A percentile compares a stretch with the other conserved stretches of the same genome.
Evolutionary conservation across 2,329 filamentous ascomycete genomes (phyloP).

Genomic region (Colletotrichum orchidophilum): DNA sequence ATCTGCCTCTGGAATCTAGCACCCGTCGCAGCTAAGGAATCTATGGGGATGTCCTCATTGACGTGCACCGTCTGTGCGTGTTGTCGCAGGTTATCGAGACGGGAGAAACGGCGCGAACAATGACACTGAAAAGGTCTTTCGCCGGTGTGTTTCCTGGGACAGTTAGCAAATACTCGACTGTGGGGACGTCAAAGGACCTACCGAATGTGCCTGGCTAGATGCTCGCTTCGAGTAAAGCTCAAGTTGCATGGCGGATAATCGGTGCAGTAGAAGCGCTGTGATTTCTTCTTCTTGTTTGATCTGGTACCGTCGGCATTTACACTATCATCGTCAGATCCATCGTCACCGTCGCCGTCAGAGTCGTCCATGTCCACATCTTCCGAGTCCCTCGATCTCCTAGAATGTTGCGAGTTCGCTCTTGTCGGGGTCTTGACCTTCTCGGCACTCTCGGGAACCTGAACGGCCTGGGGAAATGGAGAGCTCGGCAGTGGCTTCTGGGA

Average conservation of each 20-base stretch:
- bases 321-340: slow-evolving; percentile 72
- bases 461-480: slow-evolving; percentile 60
- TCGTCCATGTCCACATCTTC: slow-evolving; percentile 82
- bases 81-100: slow-evolving; percentile 93
- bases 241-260: slow-evolving; percentile 93
- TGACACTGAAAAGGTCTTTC: slow-evolving; percentile 97
- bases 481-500: slow-evolving; percentile 64
- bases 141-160: slow-evolving; percentile 88
- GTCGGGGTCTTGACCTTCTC: slow-evolving; percentile 53
- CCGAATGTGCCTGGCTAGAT: slow-evolving; percentile 93
- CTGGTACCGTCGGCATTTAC: slow-evolving; percentile 71
- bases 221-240: slow-evolving; percentile 95
- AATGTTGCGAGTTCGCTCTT: slow-evolving; percentile 68
- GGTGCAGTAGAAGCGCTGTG: slow-evolving; percentile 94
- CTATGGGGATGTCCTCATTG: slow-evolving; percentile 94
- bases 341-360: slow-evolving; percentile 72
- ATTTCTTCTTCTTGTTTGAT: slow-evolving; percentile 93
- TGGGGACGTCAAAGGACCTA: slow-evolving; percentile 47
- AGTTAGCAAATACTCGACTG: not conserved
- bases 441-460: slow-evolving; percentile 57
- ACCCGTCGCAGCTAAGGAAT: slow-evolving; percentile 91
- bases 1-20: slow-evolving; percentile 94
- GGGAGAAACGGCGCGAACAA: slow-evolving; percentile 90
- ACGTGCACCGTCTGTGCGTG: slow-evolving; percentile 98
- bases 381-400: slow-evolving; percentile 68